Evolutionary conservation across 805 yeast genomes (phyloP).

Genomic region (Diddensiella caesifluorescens): DNA sequence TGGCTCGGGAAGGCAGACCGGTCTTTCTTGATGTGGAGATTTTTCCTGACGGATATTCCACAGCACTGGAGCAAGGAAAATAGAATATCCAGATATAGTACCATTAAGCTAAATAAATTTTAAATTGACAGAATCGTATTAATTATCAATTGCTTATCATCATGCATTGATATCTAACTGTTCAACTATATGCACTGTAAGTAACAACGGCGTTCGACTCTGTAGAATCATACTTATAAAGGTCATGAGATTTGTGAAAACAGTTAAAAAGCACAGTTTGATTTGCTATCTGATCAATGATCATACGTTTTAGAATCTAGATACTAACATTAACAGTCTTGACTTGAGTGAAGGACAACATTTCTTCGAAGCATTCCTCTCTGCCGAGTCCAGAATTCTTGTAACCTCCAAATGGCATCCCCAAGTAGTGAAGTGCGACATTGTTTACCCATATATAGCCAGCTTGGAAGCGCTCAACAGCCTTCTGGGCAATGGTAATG

Average conservation of each 20-base stretch:
- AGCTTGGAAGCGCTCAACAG: conserved; percentile 56
- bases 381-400: conserved; percentile 77
- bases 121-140: no score
- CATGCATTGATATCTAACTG: no score
- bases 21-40: not conserved
- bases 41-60: conserved; percentile 2
- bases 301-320: no score
- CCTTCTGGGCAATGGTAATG: conserved; percentile 56
- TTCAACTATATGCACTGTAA: no score
- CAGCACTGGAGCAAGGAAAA: conserved; percentile 2
- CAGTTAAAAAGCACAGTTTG: no score
- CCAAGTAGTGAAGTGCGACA: conserved; percentile 57
- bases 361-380: conserved; percentile 71
- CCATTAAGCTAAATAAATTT: no score
- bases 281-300: not conserved
- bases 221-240: no score
- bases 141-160: no score
- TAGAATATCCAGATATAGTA: no score
- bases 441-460: conserved; percentile 70
- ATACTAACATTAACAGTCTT: conserved; percentile 52
- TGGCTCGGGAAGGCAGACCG: conserved; percentile 1
- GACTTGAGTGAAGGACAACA: conserved; percentile 63
- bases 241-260: no score
- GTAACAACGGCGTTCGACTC: no score
- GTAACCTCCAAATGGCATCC: conserved; percentile 78